Evolutionary conservation across 2,329 filamentous ascomycete species (phyloP), one percentile per base, ranked within the genome.

Genomic region (Westerdykella aurantiaca): DNA sequence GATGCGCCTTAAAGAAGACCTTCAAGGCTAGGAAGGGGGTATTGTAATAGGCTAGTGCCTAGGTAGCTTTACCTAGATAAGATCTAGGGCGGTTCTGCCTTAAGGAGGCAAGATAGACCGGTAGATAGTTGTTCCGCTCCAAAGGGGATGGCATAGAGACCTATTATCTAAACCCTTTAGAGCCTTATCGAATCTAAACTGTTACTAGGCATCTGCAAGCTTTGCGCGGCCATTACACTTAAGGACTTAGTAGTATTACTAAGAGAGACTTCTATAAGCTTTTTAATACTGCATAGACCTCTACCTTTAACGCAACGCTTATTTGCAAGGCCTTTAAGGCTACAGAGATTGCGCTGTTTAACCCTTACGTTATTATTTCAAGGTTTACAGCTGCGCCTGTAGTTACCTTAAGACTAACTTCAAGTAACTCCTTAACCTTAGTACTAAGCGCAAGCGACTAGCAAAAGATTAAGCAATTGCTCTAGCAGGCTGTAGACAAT

Each of bases 291-390:
- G 45, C 41, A 17, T 47, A 33, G 41, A 18, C 29, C 16, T 18
- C 12, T 34, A 37, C 37, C 1, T 42, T 46, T n/a, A 47, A 35
- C 10, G 17, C 37, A 29, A 33, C 14, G 16, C 23, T 16, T 7
- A 47, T 47, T 31, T 21, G 39, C 16, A 38, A 38, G 25, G 35
- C 45, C 18, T 43, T 41, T 38, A 14, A 38, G 17, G 38, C 45
- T 12, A 43, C 37, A 17, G 41, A 33, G 39, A 47, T 47, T 35
- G 23, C 13, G 31, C 41, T 25, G 14, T 9, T 40, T 34, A 12
- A 46, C 13, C 41, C 37, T 12, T 9, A 43, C 37, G 13, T 37
- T 40, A 37, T 46, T 14, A 40, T 46, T 16, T 21, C 35, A 37
- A 38, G 44, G 17, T 46, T 44, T 13, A 38, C 16, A 13, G 17